These are phyloP conservation scores for Mycogone perniciosa DNA, from an alignment of 2,329 filamentous ascomycete species.

Conservation along the genomic window DNA sequence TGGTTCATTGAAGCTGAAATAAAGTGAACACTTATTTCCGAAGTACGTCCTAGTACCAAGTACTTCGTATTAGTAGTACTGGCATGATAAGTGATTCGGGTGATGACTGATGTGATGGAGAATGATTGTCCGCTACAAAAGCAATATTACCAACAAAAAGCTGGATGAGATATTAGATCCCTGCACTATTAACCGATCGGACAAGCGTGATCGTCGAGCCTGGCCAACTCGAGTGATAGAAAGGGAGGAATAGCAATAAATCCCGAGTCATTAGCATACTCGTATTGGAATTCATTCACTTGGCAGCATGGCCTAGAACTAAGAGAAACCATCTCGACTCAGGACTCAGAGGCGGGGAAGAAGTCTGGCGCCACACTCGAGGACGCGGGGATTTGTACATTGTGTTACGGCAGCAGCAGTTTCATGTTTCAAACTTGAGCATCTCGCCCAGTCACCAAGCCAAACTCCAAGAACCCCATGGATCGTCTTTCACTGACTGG, in stretches of 20 bases:
- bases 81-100: no score
- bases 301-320: background rate
- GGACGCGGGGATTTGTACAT: background rate
- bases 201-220: background rate
- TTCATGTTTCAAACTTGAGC: background rate
- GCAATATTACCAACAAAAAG: background rate
- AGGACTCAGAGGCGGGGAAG: background rate
- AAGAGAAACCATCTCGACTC: background rate
- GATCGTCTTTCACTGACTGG: no score
- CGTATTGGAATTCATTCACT: background rate
- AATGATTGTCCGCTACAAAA: no score
- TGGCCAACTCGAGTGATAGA: background rate
- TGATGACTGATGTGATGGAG: no score
- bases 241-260: background rate
- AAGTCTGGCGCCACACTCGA: conserved; percentile 1
- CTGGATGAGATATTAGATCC: background rate
- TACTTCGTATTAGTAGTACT: no score
- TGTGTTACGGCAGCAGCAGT: background rate
- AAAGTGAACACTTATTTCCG: no score
- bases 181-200: background rate
- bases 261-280: background rate
- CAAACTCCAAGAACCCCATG: no score
- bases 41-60: no score
- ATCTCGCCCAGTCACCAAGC: no score
- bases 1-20: no score